Conservation (phyloP, 257 asterid genomes). For the Solanum pennellii region DNA sequence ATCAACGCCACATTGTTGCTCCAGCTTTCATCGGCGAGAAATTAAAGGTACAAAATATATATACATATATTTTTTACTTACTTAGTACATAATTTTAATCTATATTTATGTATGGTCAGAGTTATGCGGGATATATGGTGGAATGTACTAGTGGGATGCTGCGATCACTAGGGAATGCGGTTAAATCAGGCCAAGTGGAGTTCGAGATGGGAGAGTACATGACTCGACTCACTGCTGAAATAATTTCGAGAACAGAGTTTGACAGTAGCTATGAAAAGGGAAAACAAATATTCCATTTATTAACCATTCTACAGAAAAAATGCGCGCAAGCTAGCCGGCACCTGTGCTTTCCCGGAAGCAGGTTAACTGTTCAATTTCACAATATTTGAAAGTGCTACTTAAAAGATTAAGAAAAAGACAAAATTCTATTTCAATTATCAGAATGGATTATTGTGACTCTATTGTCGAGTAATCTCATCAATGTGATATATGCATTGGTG, state of each 20-base stretch:
- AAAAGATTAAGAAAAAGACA: not conserved
- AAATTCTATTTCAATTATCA: not conserved
- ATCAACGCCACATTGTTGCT: slow-evolving; percentile 80
- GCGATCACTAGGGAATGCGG: slow-evolving; percentile 19
- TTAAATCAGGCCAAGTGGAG: slow-evolving; percentile 37
- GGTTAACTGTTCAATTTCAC: slow-evolving; percentile 16
- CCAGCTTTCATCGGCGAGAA: slow-evolving; percentile 86
- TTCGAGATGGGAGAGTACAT: slow-evolving; percentile 70
- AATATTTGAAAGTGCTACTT: not conserved
- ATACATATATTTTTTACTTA: no score
- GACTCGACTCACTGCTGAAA: slow-evolving; percentile 79
- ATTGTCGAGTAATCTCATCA: slow-evolving; percentile 5
- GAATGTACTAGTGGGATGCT: slow-evolving; percentile 65
- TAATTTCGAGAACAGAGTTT: slow-evolving; percentile 76
- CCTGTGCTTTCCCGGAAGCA: slow-evolving; percentile 82
- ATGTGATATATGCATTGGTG: not conserved
- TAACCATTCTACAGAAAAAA: slow-evolving; percentile 46
- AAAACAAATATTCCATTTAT: slow-evolving; percentile 49
- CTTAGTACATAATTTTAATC: not conserved
- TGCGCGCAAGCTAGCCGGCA: slow-evolving; percentile 61
- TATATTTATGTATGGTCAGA: slow-evolving; percentile 18
- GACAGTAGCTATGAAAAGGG: slow-evolving; percentile 73
- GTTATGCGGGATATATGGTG: slow-evolving; percentile 73
- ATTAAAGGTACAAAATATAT: slow-evolving; percentile 42
- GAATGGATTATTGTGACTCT: slow-evolving; percentile 8